Conservation (phyloP, 1,284 basidiomycete genomes). For the Moesziomyces parantarcticus region DNA sequence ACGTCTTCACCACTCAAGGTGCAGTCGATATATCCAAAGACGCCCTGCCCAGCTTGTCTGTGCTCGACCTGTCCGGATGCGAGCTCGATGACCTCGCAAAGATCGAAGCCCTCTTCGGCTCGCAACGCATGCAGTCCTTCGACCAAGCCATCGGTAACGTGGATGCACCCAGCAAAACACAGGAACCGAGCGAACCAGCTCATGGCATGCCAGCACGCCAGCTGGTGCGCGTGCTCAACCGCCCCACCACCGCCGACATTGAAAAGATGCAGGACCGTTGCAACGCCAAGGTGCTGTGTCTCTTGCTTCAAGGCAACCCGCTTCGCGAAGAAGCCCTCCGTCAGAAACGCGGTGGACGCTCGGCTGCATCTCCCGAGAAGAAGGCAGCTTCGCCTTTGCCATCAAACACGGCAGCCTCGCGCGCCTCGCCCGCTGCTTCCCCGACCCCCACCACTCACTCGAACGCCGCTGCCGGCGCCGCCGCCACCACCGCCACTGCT, state of each 20-base stretch:
- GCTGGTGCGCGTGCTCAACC: conserved; percentile 47
- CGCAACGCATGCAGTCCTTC: conserved; percentile 32
- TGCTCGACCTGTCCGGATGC: conserved; percentile 57
- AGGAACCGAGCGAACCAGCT: conserved; percentile 6
- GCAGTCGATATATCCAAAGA: conserved; percentile 4
- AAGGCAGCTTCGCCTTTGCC: conserved; percentile 7
- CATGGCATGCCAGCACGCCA: conserved; percentile 35
- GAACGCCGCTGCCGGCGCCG: neutral
- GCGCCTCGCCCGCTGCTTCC: neutral
- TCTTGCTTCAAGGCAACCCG: conserved; percentile 54
- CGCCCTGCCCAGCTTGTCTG: conserved; percentile 27
- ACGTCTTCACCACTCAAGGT: conserved; percentile 43
- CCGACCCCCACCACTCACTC: neutral
- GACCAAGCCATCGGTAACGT: conserved; percentile 31
- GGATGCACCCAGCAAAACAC: conserved; percentile 4
- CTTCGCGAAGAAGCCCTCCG: conserved; percentile 53
- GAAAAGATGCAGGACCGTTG: conserved; percentile 25
- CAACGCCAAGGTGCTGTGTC: conserved; percentile 28
- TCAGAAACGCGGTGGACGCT: conserved; percentile 53
- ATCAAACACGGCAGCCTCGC: neutral
- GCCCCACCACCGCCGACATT: conserved; percentile 28
- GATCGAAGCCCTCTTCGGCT: conserved; percentile 54
- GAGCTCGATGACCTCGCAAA: conserved; percentile 52
- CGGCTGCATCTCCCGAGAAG: conserved; percentile 36
- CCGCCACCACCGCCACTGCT: neutral